Evolutionary conservation across 2,329 filamentous ascomycete genomes (phyloP).

Genomic region (Tolypocladium guangdongense): DNA sequence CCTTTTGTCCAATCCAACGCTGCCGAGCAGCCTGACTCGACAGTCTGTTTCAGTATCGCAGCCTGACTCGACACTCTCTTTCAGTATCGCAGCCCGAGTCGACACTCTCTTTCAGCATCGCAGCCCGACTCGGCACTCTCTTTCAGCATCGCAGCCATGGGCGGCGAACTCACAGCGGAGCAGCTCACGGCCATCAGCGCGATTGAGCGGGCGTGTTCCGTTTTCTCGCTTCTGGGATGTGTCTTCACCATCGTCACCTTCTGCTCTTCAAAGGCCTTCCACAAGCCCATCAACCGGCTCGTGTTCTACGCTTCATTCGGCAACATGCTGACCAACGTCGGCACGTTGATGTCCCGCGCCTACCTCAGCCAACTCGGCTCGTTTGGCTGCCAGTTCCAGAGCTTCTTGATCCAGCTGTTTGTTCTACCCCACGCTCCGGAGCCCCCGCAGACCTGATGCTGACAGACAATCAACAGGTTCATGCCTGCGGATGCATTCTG

Average conservation of each 20-base stretch:
- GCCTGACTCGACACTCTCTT: too few species aligned
- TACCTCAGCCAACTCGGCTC: conserved; percentile 39
- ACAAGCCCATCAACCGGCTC: conserved; percentile 78
- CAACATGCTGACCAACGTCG: conserved; percentile 68
- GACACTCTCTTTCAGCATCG: too few species aligned
- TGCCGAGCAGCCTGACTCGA: neutral
- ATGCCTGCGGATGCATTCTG: conserved; percentile 66
- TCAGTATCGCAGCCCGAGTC: neutral
- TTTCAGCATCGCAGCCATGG: too few species aligned
- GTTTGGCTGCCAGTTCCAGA: conserved; percentile 60
- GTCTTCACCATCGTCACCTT: conserved; percentile 65
- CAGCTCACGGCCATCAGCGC: conserved; percentile 45
- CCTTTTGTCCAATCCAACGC: neutral
- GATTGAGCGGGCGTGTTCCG: conserved; percentile 58
- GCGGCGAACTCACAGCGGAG: conserved; percentile 6
- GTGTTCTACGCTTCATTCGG: conserved; percentile 78
- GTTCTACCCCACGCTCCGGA: conserved; percentile 13
- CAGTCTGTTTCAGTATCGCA: neutral
- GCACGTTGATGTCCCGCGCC: conserved; percentile 59
- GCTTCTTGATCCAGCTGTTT: conserved; percentile 72
- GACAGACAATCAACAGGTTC: conserved; percentile 44
- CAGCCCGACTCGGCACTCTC: too few species aligned
- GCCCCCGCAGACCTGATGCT: neutral
- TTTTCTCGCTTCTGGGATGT: conserved; percentile 60
- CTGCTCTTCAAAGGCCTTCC: conserved; percentile 54